Conservation (phyloP, 176 grass and related monocot species). For the Phoenix roebelenii region DNA sequence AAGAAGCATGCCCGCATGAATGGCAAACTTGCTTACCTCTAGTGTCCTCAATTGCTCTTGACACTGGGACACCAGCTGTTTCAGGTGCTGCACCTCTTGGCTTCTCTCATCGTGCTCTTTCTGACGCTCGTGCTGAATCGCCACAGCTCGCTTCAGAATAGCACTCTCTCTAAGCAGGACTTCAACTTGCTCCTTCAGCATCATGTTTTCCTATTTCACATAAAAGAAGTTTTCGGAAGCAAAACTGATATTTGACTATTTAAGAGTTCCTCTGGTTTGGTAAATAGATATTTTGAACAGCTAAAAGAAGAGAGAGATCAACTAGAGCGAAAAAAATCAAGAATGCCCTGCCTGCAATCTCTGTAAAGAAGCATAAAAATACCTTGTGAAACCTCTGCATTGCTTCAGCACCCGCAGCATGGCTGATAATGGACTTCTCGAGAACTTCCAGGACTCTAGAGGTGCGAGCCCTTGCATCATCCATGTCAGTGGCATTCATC, state of each 20-base stretch:
- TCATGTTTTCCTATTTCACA: slow-evolving; percentile 56
- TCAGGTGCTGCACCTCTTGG: slow-evolving; percentile 61
- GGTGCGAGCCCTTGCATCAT: slow-evolving; percentile 49
- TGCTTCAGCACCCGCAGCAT: slow-evolving; percentile 30
- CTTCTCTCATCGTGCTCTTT: slow-evolving; percentile 48
- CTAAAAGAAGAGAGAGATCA: too few relatives aligned
- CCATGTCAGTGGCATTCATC: slow-evolving; percentile 45
- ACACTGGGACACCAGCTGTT: slow-evolving; percentile 68
- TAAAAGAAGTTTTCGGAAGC: neutral
- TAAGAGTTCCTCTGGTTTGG: too few relatives aligned
- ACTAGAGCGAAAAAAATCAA: too few relatives aligned
- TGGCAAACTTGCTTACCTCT: slow-evolving; percentile 36
- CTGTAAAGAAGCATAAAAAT: neutral
- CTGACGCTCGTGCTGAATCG: slow-evolving; percentile 80
- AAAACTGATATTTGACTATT: neutral
- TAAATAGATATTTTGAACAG: too few relatives aligned
- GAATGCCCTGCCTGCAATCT: too few relatives aligned
- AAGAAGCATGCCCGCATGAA: slow-evolving; percentile 1
- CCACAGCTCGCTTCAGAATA: slow-evolving; percentile 65
- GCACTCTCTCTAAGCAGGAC: slow-evolving; percentile 47
- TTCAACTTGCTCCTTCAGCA: slow-evolving; percentile 68
- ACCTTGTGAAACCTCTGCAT: slow-evolving; percentile 56
- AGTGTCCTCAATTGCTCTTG: slow-evolving; percentile 73
- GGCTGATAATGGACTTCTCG: slow-evolving; percentile 49
- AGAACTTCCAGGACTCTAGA: slow-evolving; percentile 69